Base-by-base conservation (phyloP, 108 stramenopile species). In the Nitzschia sp. region DNA sequence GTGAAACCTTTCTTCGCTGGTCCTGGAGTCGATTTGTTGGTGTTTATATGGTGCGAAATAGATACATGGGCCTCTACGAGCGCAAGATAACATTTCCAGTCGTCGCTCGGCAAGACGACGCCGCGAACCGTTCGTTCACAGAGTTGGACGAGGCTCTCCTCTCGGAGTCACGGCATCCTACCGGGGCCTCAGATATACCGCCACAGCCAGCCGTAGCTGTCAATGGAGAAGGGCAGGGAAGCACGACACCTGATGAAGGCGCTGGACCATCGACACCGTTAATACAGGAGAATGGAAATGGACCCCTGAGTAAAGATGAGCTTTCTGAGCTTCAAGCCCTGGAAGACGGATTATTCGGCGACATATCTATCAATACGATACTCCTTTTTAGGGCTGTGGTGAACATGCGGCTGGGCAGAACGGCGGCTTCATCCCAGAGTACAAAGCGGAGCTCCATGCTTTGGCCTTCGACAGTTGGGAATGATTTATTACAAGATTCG, bases 51-150 rank as follows among this genome's bases (percentile, higher is more conserved):
- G 36, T 68, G 17, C 53, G 86, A 52, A 32, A 56, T 47, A 66
- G 73, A 45, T 87, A 87, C 68, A 79, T 81, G 45, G 58, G 58
- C 1, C 48, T 84, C 27, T 87, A 87, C 68, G 77, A 87, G 57
- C 59, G 82, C 36, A 71, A 57, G 5, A 15, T 61, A 1, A 63
- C 23, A 1, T 50, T 33, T 36, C 22, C 55, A 41, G n/a, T n/a
- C n/a, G n/a, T n/a, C n/a, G 32, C 26, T 5, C 63, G 31, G 3
- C 22, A 54, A 53, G 60, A 21, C 16, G 46, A 13, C 4, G n/a
- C 21, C 16, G 19, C 48, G 21, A n/a, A 21, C 19, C 48, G 4
- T n/a, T 11, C 9, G 16, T 4, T 11, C 4, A 22, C 4, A 8
- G 19, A 50, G 8, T 50, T 50, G 21, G 21, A 50, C 4, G 48